Evolutionary conservation across 116 monocot species (phyloP).

Genomic region (Posidonia oceanica): DNA sequence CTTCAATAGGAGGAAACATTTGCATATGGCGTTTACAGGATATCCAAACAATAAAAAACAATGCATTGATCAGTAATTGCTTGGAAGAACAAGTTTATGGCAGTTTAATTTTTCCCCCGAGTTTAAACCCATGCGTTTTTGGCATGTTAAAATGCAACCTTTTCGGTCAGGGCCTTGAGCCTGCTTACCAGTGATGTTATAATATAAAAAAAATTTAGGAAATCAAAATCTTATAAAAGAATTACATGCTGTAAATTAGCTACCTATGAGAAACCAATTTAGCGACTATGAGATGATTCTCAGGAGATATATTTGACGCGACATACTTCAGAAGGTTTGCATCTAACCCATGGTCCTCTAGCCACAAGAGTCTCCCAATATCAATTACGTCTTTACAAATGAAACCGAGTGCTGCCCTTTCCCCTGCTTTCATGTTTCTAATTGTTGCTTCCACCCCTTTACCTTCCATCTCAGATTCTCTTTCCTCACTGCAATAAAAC

Average conservation of each 20-base stretch:
- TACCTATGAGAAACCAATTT: background rate
- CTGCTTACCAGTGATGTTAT: too few species aligned
- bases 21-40: too few species aligned
- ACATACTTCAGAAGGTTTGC: constrained; percentile 65
- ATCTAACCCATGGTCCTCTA: constrained; percentile 40
- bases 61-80: too few species aligned
- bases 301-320: constrained; percentile 53
- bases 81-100: too few species aligned
- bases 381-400: constrained; percentile 93
- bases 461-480: constrained; percentile 1
- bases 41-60: too few species aligned
- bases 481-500: constrained; percentile 6
- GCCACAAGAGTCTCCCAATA: constrained; percentile 54
- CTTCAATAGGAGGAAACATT: too few species aligned
- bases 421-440: constrained; percentile 33
- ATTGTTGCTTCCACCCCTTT: constrained; percentile 41
- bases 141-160: too few species aligned
- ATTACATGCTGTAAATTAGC: background rate
- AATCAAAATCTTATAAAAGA: background rate
- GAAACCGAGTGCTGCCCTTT: constrained; percentile 54
- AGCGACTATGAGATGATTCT: constrained; percentile 72
- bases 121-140: too few species aligned
- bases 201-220: too few species aligned
- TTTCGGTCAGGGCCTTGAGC: too few species aligned
- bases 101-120: too few species aligned